Percentiles rank a stretch among this genome's conserved stretches.
Conservation (phyloP, 768 basidiomycete genomes). For the Tulasnella sp. region DNA sequence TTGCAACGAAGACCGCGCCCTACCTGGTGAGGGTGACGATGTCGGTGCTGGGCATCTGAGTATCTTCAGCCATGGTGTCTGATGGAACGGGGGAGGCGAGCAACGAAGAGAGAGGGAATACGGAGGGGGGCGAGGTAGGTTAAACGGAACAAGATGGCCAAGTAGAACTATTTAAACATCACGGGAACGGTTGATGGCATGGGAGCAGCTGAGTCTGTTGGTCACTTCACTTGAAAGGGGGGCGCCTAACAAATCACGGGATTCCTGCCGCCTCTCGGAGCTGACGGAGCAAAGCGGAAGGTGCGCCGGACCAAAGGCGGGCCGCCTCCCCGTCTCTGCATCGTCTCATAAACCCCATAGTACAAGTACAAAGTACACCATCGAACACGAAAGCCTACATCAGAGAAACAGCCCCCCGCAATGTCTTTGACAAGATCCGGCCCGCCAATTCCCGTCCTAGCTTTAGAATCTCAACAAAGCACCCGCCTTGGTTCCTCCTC, state of each 20-base stretch:
- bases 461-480: slow-evolving; percentile 16
- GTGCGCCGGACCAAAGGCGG: slow-evolving; percentile 1
- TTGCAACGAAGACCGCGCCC: slow-evolving; percentile 30
- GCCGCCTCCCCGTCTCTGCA: neutral
- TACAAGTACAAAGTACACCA: slow-evolving; percentile 10
- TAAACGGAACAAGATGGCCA: neutral
- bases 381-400: neutral
- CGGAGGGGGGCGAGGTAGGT: slow-evolving; percentile 3
- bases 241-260: slow-evolving; percentile 13
- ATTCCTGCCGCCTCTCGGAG: neutral
- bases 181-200: neutral
- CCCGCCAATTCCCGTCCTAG: neutral
- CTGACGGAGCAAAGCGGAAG: slow-evolving; percentile 23
- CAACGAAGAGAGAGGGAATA: neutral
- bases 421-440: neutral
- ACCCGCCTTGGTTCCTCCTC: slow-evolving; percentile 8
- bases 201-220: neutral
- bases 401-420: neutral
- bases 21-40: slow-evolving; percentile 91
- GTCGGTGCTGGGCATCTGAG: slow-evolving; percentile 73
- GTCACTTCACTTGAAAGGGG: neutral
- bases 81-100: neutral
- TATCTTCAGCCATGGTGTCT: slow-evolving; percentile 41
- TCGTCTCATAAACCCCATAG: neutral
- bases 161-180: slow-evolving; percentile 1